Evolutionary conservation across 148 eudicot genomes (phyloP).

Genomic region (Fagopyrum tataricum): DNA sequence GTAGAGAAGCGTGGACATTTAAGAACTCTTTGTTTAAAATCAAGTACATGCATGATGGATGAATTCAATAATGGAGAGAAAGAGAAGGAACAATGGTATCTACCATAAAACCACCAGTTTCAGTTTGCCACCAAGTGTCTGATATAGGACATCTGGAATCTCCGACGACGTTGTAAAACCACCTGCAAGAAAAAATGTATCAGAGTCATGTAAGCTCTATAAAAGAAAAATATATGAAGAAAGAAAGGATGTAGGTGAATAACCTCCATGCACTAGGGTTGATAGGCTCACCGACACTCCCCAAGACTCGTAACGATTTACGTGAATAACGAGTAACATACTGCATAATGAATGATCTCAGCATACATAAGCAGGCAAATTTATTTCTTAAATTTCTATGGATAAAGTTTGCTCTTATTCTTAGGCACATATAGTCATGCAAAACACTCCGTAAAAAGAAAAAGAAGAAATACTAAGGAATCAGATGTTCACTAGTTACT

Average conservation of each 20-base stretch:
- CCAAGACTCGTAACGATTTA: conserved; percentile 90
- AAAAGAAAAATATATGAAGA: not conserved
- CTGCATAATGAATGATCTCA: conserved; percentile 34
- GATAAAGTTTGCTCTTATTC: not conserved
- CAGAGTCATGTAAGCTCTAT: not conserved
- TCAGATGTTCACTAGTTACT: not conserved
- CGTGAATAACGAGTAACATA: conserved; percentile 87
- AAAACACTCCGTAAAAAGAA: not conserved
- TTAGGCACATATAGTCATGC: not conserved
- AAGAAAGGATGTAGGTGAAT: conserved; percentile 9
- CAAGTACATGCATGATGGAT: not conserved
- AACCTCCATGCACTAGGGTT: conserved; percentile 99
- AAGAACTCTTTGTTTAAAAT: not conserved
- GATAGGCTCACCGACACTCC: conserved; percentile 99
- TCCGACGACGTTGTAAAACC: conserved; percentile 91
- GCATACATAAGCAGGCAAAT: not conserved
- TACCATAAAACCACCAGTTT: conserved; percentile 99
- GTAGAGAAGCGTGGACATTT: conserved; percentile 14
- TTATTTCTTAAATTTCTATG: not conserved
- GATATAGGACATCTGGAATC: conserved; percentile 92
- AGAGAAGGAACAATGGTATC: conserved; percentile 2
- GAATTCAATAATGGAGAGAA: not conserved
- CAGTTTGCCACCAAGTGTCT: conserved; percentile 99
- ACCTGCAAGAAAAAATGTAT: conserved; percentile 34
- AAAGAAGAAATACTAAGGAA: not conserved